These are phyloP conservation scores for Saccharomyces hybrid DNA, from an alignment of 1,139 yeast species.

Conservation along the genomic window DNA sequence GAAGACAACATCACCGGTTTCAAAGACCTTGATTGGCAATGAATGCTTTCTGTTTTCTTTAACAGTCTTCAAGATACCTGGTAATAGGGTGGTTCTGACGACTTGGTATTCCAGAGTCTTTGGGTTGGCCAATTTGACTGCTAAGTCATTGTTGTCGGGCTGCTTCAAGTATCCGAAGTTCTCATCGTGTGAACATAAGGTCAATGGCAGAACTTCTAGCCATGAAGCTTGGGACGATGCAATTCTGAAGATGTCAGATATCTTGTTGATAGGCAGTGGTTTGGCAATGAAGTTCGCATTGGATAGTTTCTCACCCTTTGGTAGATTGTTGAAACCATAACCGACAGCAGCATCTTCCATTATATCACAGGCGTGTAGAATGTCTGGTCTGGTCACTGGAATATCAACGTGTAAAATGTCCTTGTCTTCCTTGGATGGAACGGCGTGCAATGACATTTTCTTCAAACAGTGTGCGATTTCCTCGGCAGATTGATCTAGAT, in stretches of 20 bases:
- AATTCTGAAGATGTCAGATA: slow-evolving; percentile 80
- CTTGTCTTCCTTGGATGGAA: slow-evolving; percentile 41
- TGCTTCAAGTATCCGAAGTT: slow-evolving; percentile 79
- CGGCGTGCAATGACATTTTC: slow-evolving; percentile 75
- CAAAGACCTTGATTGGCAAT: slow-evolving; percentile 89
- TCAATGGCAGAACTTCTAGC: slow-evolving; percentile 91
- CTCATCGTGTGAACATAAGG: slow-evolving; percentile 93
- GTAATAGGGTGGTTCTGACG: slow-evolving; percentile 86
- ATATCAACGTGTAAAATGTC: slow-evolving; percentile 60
- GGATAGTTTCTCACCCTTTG: slow-evolving; percentile 72
- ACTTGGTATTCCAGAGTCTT: slow-evolving; percentile 96
- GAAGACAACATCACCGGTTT: slow-evolving; percentile 88
- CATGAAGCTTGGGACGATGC: slow-evolving; percentile 95
- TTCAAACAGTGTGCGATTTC: slow-evolving; percentile 62
- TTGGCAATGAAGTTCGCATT: slow-evolving; percentile 71
- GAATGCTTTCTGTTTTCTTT: slow-evolving; percentile 95
- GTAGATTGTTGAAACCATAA: slow-evolving; percentile 86
- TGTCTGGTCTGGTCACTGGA: slow-evolving; percentile 93
- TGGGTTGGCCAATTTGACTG: slow-evolving; percentile 90
- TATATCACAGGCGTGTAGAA: slow-evolving; percentile 94
- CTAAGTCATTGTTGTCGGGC: slow-evolving; percentile 64
- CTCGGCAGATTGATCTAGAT: slow-evolving; percentile 60
- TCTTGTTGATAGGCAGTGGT: slow-evolving; percentile 84
- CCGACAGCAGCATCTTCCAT: slow-evolving; percentile 98
- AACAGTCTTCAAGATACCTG: slow-evolving; percentile 91